Evolutionary conservation across 2,329 filamentous ascomycete species (phyloP).

Genomic region (Pestalotiopsis sp.): DNA sequence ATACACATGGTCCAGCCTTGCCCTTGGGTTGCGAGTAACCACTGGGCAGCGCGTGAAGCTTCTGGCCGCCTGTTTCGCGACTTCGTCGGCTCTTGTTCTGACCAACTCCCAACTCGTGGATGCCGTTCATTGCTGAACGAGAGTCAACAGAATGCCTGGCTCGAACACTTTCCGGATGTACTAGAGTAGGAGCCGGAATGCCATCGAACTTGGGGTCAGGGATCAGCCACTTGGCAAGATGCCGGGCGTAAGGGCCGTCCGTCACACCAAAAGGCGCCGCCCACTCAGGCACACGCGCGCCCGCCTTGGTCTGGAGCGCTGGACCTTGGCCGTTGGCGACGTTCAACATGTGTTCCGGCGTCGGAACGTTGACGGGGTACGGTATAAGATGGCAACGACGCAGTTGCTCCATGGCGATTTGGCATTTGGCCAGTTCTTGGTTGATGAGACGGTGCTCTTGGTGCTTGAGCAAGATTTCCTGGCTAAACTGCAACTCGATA

Average conservation of each 20-base stretch:
- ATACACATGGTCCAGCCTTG: constrained; percentile 77
- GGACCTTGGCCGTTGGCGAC: constrained; percentile 75
- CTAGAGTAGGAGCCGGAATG: constrained; percentile 47
- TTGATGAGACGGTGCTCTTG: constrained; percentile 92
- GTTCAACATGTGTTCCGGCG: constrained; percentile 66
- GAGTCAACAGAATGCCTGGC: constrained; percentile 60
- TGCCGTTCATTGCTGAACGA: constrained; percentile 76
- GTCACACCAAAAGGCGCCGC: constrained; percentile 87
- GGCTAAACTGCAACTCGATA: constrained; percentile 83
- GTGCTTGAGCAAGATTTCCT: constrained; percentile 92
- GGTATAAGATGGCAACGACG: constrained; percentile 90
- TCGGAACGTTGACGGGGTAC: constrained; percentile 72
- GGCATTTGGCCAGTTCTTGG: constrained; percentile 94
- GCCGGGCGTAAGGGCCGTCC: constrained; percentile 89
- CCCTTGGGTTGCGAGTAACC: constrained; percentile 76
- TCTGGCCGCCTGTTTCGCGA: constrained; percentile 56
- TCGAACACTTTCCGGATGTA: constrained; percentile 39
- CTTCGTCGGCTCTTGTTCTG: constrained; percentile 50
- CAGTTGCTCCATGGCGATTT: constrained; percentile 89
- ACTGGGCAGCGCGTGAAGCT: constrained; percentile 67
- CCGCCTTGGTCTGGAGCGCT: constrained; percentile 61
- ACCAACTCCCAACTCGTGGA: constrained; percentile 51
- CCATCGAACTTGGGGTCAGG: constrained; percentile 86
- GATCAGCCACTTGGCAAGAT: constrained; percentile 95
- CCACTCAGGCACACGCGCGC: constrained; percentile 69